These are phyloP conservation scores for Alternaria metachromatica DNA, from an alignment of 2,329 filamentous ascomycete species.

Conservation along the genomic window DNA sequence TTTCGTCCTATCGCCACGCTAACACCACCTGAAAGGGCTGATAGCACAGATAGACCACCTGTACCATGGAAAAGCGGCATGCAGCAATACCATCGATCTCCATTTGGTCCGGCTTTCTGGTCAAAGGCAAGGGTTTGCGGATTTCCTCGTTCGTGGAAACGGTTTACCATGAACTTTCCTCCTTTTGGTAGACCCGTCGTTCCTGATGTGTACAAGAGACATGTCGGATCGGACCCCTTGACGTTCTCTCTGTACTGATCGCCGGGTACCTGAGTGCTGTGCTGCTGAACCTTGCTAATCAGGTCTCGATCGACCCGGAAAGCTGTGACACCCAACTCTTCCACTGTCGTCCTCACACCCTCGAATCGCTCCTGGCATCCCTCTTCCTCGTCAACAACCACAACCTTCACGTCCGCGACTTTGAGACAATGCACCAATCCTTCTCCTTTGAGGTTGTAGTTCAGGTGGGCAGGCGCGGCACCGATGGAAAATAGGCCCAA, in stretches of 20 bases:
- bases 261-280: slow-evolving; percentile 50
- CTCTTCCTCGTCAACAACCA: slow-evolving; percentile 64
- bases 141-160: slow-evolving; percentile 42
- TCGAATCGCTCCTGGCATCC: slow-evolving; percentile 31
- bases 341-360: slow-evolving; percentile 14
- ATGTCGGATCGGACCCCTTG: slow-evolving; percentile 60
- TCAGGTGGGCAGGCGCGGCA: slow-evolving; percentile 72
- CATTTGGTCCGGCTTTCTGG: slow-evolving; percentile 46
- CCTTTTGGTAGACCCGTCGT: slow-evolving; percentile 76
- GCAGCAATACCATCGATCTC: slow-evolving; percentile 73
- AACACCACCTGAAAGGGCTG: slow-evolving; percentile 50
- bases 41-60: slow-evolving; percentile 64
- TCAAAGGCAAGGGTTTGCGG: slow-evolving; percentile 43
- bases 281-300: slow-evolving; percentile 26
- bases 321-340: slow-evolving; percentile 30
- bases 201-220: slow-evolving; percentile 75
- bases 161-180: slow-evolving; percentile 35
- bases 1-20: slow-evolving; percentile 67
- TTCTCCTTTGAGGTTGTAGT: slow-evolving; percentile 69
- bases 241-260: slow-evolving; percentile 63
- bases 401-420: slow-evolving; percentile 61
- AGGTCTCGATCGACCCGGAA: slow-evolving; percentile 26
- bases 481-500: slow-evolving; percentile 69
- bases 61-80: slow-evolving; percentile 82
- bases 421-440: slow-evolving; percentile 69